These are phyloP conservation scores for Leishmania guyanensis DNA, from an alignment of 208 protist genomes.

Conservation along the genomic window DNA sequence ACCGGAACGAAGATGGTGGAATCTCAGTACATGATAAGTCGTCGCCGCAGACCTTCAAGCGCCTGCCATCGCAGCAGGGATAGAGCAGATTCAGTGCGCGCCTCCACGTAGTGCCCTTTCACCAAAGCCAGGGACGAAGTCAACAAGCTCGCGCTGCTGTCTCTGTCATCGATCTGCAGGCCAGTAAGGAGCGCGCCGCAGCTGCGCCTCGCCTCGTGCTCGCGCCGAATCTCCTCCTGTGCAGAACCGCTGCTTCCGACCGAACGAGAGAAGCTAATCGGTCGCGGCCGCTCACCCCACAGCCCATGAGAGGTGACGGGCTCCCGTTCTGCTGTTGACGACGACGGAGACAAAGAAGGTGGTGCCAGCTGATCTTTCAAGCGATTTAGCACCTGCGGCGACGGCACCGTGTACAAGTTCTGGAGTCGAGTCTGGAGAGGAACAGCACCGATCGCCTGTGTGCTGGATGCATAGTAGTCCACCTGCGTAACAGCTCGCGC, in stretches of 20 bases:
- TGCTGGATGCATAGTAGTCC: conserved; percentile 28
- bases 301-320: not conserved
- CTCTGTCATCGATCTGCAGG: not conserved
- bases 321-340: not conserved
- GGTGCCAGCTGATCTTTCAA: conserved; percentile 1
- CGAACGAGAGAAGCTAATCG: not conserved
- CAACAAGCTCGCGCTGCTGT: not conserved
- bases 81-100: not conserved
- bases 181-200: not conserved
- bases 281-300: conserved; percentile 7
- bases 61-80: conserved; percentile 23
- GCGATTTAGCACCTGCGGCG: conserved; percentile 14
- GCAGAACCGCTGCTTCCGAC: conserved; percentile 2
- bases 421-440: conserved; percentile 5
- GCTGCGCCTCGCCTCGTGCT: conserved; percentile 5
- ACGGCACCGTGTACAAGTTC: conserved; percentile 28
- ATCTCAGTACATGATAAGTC: conserved; percentile 9
- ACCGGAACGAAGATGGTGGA: not conserved
- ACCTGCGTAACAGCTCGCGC: not conserved
- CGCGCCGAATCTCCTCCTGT: conserved; percentile 18
- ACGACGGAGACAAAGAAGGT: not conserved
- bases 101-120: not conserved
- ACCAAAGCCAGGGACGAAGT: not conserved
- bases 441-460: conserved; percentile 16
- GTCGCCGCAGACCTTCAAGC: conserved; percentile 14